Conservation (phyloP, 2,329 filamentous ascomycete genomes). For the Penicillium thymicola region DNA sequence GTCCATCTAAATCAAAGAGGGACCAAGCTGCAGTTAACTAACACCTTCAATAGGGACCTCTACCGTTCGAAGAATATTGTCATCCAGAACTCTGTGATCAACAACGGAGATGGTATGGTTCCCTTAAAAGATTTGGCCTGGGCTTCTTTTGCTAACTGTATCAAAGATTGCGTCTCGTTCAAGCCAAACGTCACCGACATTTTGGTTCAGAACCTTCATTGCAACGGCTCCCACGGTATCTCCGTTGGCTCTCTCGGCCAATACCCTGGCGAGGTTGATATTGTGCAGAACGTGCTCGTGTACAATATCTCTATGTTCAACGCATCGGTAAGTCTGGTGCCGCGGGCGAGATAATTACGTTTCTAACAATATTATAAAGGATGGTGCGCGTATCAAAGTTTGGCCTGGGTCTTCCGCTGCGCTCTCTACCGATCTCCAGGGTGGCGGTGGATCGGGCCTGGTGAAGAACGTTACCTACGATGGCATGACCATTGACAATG, state of each 20-base stretch:
- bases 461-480: constrained; percentile 68
- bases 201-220: constrained; percentile 63
- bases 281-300: constrained; percentile 66
- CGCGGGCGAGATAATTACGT: constrained; percentile 37
- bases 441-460: constrained; percentile 61
- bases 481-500: constrained; percentile 57
- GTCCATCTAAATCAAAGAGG: no score
- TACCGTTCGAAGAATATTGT: constrained; percentile 60
- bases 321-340: constrained; percentile 36
- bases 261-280: constrained; percentile 61
- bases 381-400: constrained; percentile 70
- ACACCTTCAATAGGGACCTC: constrained; percentile 27
- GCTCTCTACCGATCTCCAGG: constrained; percentile 59
- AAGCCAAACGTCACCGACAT: constrained; percentile 71
- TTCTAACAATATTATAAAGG: constrained; percentile 41
- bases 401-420: constrained; percentile 61
- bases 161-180: constrained; percentile 65
- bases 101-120: constrained; percentile 58
- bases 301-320: constrained; percentile 60
- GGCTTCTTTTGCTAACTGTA: constrained; percentile 6
- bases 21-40: background rate
- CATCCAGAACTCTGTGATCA: constrained; percentile 63
- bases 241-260: constrained; percentile 70
- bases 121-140: accelerated
- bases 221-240: constrained; percentile 69